phyloP scores from a whole-genome alignment of 2,329 filamentous ascomycete species.

The Colletotrichum orbiculare region DNA sequence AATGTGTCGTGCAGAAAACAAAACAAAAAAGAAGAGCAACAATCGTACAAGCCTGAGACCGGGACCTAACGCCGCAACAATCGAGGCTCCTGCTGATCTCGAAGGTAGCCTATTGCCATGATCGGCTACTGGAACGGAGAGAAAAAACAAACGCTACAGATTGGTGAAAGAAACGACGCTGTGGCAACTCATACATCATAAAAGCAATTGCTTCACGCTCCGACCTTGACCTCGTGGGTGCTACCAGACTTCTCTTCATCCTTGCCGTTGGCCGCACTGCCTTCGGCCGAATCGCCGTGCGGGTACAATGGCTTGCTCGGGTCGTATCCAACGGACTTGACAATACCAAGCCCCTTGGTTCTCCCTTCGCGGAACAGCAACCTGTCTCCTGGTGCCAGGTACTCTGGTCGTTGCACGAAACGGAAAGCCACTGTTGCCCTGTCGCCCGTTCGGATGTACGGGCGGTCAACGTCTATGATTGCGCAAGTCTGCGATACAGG shows the following conservation, averaged over 20 bases:
- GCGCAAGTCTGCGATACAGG: conserved; percentile 95
- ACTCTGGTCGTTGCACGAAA: conserved; percentile 95
- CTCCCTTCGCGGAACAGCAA: conserved; percentile 93
- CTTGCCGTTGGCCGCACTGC: background rate
- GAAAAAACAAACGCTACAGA: background rate
- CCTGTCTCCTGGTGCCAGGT: conserved; percentile 86
- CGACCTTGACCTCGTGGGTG: conserved; percentile 29
- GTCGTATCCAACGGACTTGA: conserved; percentile 92
- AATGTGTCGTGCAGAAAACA: background rate
- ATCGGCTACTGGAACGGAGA: background rate
- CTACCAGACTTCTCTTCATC: conserved; percentile 25
- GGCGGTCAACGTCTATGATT: conserved; percentile 97
- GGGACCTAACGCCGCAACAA: too few species aligned
- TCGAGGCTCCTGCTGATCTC: too few species aligned
- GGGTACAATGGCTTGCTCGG: conserved; percentile 58
- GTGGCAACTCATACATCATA: background rate
- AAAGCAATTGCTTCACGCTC: conserved; percentile 4
- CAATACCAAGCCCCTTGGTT: conserved; percentile 94
- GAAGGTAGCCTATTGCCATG: too few species aligned
- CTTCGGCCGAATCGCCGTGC: conserved; percentile 13
- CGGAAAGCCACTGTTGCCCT: conserved; percentile 93
- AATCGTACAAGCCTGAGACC: conserved; percentile 3
- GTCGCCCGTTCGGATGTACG: conserved; percentile 93
- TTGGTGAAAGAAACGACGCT: background rate
- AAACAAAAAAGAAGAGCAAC: background rate